Evolutionary conservation across 129 eudicot species (phyloP), one percentile per base, ranked within the genome.

Genomic region (Artemisia tridentata): DNA sequence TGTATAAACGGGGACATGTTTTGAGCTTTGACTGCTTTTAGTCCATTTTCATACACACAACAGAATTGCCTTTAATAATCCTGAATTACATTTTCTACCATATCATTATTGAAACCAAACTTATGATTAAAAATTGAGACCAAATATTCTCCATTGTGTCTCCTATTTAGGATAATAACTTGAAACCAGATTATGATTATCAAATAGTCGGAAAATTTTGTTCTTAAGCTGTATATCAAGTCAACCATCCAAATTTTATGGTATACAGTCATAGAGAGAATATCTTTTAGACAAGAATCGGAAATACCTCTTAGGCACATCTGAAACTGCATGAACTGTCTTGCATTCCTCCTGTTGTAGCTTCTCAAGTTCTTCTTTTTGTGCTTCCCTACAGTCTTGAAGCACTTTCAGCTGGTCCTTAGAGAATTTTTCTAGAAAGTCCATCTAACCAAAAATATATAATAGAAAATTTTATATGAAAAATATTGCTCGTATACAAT

Each of bases 391-490:
- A 11, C 84, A 84, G 43, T 85, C 84, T 17, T 79, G 85, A 10
- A 87, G 73, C 56, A 75, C 71, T 46, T 74, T 70, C 72, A 89
- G 27, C 78, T 85, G 86, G 10, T 87, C 96, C 67, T 79, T 85
- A 73, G 81, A 89, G 53, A 86, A 88, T 1, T 82, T 71, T 8
- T 92, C 98, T 64, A 85, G 97, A 13, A 2, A 76, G 34, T 90
- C 96, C 97, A 92, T 84, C 98, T 88, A 73, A 68, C 23, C 7
- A 66, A 43, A 49, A 11, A 34, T 16, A 43, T 12, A 51, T 7
- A 18, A 34, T 46, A 31, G 18, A 1, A 5, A 67, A 47, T 31
- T 58, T 56, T 12, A 11, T 38, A 34, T 21, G 60, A 27, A 67
- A 8, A n/a, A 3, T 29, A 10, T n/a, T n/a, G 34, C 34, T 29